Conservation (phyloP, 371 early-diverging fungal species). For the Mortierella sp. region DNA sequence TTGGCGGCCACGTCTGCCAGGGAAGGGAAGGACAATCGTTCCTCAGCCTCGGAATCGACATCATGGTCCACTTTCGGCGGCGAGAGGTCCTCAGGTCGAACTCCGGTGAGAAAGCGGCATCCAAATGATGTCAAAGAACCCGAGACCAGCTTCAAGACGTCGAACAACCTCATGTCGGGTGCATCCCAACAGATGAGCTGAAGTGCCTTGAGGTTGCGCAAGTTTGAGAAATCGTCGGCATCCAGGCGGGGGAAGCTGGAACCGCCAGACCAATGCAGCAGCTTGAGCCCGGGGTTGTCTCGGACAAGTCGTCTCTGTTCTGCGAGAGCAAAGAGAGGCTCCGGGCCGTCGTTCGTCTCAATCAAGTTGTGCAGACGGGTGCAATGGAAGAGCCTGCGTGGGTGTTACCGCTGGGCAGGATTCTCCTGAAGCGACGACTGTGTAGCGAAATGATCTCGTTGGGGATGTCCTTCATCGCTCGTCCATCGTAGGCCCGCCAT, state of each 20-base stretch:
- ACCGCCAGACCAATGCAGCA: too few species aligned
- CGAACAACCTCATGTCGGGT: not conserved
- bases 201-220: not conserved
- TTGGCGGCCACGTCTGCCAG: not conserved
- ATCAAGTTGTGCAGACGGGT: not conserved
- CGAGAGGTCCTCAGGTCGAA: not conserved
- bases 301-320: not conserved
- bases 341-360: not conserved
- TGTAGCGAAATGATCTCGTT: not conserved
- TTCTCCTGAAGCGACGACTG: not conserved
- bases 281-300: not conserved
- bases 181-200: not conserved
- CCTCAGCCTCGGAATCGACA: not conserved
- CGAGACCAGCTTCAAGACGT: not conserved
- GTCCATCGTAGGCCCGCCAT: not conserved
- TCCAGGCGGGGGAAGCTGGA: not conserved
- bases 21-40: not conserved
- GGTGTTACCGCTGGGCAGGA: not conserved
- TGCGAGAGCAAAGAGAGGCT: not conserved
- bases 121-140: not conserved
- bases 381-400: not conserved
- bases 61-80: not conserved
- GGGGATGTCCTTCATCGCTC: not conserved
- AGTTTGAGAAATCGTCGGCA: not conserved
- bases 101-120: not conserved